Conservation (phyloP, 2,329 filamentous ascomycete genomes). For the Apiospora sp. region DNA sequence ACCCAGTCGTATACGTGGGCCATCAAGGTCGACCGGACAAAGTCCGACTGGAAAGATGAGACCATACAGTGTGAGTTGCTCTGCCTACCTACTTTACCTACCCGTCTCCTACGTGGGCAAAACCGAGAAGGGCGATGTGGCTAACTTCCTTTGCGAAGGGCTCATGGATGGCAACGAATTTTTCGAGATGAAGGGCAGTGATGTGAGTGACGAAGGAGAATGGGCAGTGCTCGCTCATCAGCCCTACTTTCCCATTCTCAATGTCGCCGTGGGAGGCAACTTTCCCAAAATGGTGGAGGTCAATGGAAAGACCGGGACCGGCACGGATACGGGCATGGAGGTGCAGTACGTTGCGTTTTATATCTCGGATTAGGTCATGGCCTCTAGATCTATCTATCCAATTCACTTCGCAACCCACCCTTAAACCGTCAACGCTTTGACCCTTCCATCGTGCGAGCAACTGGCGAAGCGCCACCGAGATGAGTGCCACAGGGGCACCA, state of each 20-base stretch:
- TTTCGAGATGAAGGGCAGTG: constrained; percentile 48
- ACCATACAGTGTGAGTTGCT: constrained; percentile 43
- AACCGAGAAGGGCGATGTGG: neutral
- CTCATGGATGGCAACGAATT: neutral
- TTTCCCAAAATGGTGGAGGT: constrained; percentile 44
- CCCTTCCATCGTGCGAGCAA: neutral
- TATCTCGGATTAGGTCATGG: neutral
- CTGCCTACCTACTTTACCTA: too few relatives aligned
- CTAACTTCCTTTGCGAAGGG: neutral
- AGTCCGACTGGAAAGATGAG: constrained; percentile 54
- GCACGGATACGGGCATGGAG: constrained; percentile 44
- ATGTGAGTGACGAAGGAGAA: constrained; percentile 53
- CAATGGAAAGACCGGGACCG: constrained; percentile 40
- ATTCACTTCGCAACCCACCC: too few relatives aligned
- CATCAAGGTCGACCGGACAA: constrained; percentile 58
- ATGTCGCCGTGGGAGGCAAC: constrained; percentile 62
- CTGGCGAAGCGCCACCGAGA: neutral
- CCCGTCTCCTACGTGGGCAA: constrained; percentile 48
- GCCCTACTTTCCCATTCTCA: constrained; percentile 60
- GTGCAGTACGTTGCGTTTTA: constrained; percentile 43
- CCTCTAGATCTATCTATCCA: too few relatives aligned
- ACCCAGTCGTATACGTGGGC: constrained; percentile 57
- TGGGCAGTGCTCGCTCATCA: constrained; percentile 60
- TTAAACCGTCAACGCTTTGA: neutral
- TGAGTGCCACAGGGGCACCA: neutral